Evolutionary conservation across 495 filamentous ascomycete genomes (phyloP), one percentile per base, ranked within the genome.

Genomic region (Parachaetomium inaequale): DNA sequence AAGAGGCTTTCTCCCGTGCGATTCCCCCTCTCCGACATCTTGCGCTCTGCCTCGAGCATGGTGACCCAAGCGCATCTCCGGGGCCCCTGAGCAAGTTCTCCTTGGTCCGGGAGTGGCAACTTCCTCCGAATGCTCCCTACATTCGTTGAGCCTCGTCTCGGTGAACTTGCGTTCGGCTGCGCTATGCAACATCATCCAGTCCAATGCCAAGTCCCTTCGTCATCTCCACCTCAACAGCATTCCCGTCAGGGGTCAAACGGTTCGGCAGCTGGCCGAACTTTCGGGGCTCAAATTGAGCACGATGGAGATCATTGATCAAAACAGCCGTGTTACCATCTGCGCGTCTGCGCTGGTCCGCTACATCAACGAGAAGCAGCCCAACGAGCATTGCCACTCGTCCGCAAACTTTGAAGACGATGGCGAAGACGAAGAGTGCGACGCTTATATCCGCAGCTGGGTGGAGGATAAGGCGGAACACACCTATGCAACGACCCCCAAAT

Each of bases 21-120:
- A 38, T 26, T 14, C 50, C 50, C 12, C 47, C 23, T 15, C 26
- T 61, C 19, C 59, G 51, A 7, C 51, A 49, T 29, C 38, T 61
- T 50, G 45, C 23, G 40, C 50, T 61, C 21, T 51, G 47, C 58
- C 2, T 43, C 32, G 58, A 43, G 2, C 46, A 52, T 19, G 47
- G 17, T 36, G 2, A 1, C 21, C 47, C 12, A 2, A 10, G 17
- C 2, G 10, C 5, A 2, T 40, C 36, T 10, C 36, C 36, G 10
- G 36, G 36, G n/a, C n/a, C n/a, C n/a, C n/a, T n/a, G n/a, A n/a
- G n/a, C n/a, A n/a, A n/a, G n/a, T n/a, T n/a, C n/a, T n/a, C n/a
- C 36, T 40, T 15, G 14, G 12, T 40, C 36, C 12, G 17, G 6
- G 36, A 40, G 14, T 50, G 1, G 26, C 47, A 29, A 15, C 47